These are phyloP conservation scores for Croton setiger DNA, from an alignment of 441 rosid genomes.

Conservation along the genomic window DNA sequence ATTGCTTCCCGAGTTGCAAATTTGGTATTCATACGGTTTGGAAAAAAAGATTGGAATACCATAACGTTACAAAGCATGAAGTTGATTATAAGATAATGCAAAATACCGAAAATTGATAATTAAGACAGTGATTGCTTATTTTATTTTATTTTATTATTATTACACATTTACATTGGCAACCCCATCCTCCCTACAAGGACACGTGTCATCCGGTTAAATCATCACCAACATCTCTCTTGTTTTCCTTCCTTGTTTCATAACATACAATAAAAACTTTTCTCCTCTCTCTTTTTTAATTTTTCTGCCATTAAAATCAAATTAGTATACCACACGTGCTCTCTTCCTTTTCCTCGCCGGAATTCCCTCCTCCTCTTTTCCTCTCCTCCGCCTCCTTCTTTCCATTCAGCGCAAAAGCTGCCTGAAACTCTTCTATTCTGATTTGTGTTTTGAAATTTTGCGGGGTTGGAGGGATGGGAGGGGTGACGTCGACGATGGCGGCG, in stretches of 20 bases:
- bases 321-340: conserved; percentile 41
- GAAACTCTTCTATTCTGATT: not conserved
- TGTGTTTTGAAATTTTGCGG: not conserved
- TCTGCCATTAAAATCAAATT: not conserved
- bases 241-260: not conserved
- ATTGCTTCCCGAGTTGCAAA: no score
- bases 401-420: not conserved
- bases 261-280: not conserved
- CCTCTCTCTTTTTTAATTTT: not conserved
- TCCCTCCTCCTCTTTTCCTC: conserved; percentile 26
- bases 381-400: not conserved
- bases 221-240: not conserved
- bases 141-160: no score
- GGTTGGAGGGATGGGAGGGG: conserved; percentile 51
- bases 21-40: no score
- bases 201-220: not conserved
- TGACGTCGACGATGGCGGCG: conserved; percentile 88
- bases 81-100: no score
- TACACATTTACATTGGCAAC: not conserved
- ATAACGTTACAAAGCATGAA: no score
- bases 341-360: conserved; percentile 40
- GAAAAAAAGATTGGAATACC: no score
- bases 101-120: not conserved
- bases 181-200: not conserved
- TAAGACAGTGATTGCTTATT: not conserved